Base-by-base conservation (phyloP, 495 filamentous ascomycete genomes). In the Penicillium malachiteum region DNA sequence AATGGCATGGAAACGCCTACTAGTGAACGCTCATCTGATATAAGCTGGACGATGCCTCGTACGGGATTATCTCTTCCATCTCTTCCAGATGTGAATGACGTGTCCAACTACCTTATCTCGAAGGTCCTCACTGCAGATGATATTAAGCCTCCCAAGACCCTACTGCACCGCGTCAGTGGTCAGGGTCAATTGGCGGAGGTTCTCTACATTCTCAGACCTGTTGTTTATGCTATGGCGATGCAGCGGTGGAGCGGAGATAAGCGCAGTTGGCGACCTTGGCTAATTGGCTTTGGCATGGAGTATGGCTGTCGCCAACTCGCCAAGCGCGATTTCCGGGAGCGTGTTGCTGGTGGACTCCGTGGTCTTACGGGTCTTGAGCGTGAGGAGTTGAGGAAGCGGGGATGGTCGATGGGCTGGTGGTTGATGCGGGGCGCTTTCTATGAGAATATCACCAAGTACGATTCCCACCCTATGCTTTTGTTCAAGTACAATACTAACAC, bases 71-170 rank as follows among this genome's bases (percentile, higher is more conserved):
- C 82, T 7, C 81, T 98, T 33, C 92, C 95, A 0, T 83, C 79
- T 37, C 78, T 98, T 18, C 94, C 94, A 1, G 84, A 85, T 48
- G 83, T 87, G 8, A 79, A 82, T 26, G 90, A 94, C 63, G 88
- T 96, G 26, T 87, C 88, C 26, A 85, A 81, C 35, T 97, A 94
- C 68, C 81, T 98, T 16, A 87, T 95, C 42, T 85, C 84, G n/a
- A 91, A 93, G 49, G 94, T 96, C 14, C 78, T 98, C 26, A 96
- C 90, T 1, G 89, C 95, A 14, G 95, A 97, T 72, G 94, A 97
- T 69, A 92, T 98, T 76, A 96, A 96, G 68, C 86, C 92, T 5
- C 87, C 95, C 0, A 86, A 84, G 17, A 83, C 87, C 14, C 83
- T 98, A 43, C 78, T 97, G 33, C 92, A 94, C 60, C 68, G 80